Conservation (phyloP, 139 green algal genomes). For the Zygnema cylindricum region DNA sequence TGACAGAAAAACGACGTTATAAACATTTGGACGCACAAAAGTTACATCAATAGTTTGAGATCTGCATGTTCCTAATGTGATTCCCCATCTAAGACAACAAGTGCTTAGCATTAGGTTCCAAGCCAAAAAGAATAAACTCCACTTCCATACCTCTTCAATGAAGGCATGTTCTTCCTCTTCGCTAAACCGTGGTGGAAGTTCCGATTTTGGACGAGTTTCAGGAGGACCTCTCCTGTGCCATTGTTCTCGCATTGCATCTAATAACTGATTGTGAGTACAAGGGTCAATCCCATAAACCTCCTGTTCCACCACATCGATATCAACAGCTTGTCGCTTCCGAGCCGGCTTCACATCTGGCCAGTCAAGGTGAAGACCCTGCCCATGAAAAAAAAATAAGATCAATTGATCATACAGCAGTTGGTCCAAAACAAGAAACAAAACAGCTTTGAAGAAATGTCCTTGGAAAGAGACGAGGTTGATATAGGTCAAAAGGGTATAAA, state of each 20-base stretch:
- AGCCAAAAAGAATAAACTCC: too few species aligned
- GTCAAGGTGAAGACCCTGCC: constrained; percentile 22
- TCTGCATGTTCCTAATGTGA: too few species aligned
- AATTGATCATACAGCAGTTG: too few species aligned
- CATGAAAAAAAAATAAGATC: neutral
- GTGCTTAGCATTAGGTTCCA: too few species aligned
- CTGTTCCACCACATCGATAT: constrained; percentile 56
- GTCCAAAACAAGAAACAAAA: too few species aligned
- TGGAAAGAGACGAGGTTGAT: too few species aligned
- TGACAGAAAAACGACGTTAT: too few species aligned
- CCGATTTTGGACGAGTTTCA: neutral
- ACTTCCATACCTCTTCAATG: constrained; percentile 57
- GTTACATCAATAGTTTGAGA: too few species aligned
- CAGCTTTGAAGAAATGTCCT: too few species aligned
- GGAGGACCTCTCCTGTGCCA: neutral
- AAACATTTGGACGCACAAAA: too few species aligned
- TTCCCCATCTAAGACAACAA: too few species aligned
- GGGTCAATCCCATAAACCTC: constrained; percentile 63
- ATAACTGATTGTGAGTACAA: constrained; percentile 57
- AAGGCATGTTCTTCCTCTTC: constrained; percentile 45
- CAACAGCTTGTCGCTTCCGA: constrained; percentile 22
- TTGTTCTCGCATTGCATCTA: constrained; percentile 43
- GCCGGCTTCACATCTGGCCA: constrained; percentile 26
- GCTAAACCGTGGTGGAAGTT: neutral
- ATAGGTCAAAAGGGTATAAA: too few species aligned